Conservation (phyloP, 148 eudicot genomes). For the Cornus controversa region DNA sequence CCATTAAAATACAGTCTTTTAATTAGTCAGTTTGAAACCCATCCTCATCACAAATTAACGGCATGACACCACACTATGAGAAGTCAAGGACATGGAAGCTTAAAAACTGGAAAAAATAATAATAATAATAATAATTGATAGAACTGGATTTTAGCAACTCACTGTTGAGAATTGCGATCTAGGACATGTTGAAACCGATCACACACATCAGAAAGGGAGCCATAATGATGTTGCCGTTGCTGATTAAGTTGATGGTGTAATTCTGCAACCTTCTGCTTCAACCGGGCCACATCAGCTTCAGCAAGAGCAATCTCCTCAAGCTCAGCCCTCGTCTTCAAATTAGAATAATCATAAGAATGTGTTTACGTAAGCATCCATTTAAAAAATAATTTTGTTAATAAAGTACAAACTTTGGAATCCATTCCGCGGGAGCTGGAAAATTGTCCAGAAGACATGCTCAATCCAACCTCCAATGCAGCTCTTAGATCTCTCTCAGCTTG, state of each 20-base stretch:
- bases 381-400: background rate
- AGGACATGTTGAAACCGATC: slow-evolving; percentile 50
- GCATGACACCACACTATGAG: background rate
- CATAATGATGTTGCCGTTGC: slow-evolving; percentile 88
- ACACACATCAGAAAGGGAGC: slow-evolving; percentile 66
- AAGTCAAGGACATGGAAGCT: background rate
- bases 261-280: slow-evolving; percentile 97
- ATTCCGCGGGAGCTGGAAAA: slow-evolving; percentile 73
- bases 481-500: slow-evolving; percentile 98
- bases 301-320: slow-evolving; percentile 99
- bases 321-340: slow-evolving; percentile 92
- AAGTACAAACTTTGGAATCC: slow-evolving; percentile 82
- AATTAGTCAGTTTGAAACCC: background rate
- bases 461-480: slow-evolving; percentile 94
- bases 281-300: slow-evolving; percentile 94
- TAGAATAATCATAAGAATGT: slow-evolving; percentile 12
- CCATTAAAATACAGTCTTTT: background rate
- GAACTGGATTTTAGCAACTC: slow-evolving; percentile 17
- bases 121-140: no score
- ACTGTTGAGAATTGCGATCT: slow-evolving; percentile 43
- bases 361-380: background rate
- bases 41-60: no score
- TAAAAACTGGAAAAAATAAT: background rate
- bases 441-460: slow-evolving; percentile 96
- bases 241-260: slow-evolving; percentile 96